Conservation (phyloP, 495 filamentous ascomycete species). For the Tuber indicum region DNA sequence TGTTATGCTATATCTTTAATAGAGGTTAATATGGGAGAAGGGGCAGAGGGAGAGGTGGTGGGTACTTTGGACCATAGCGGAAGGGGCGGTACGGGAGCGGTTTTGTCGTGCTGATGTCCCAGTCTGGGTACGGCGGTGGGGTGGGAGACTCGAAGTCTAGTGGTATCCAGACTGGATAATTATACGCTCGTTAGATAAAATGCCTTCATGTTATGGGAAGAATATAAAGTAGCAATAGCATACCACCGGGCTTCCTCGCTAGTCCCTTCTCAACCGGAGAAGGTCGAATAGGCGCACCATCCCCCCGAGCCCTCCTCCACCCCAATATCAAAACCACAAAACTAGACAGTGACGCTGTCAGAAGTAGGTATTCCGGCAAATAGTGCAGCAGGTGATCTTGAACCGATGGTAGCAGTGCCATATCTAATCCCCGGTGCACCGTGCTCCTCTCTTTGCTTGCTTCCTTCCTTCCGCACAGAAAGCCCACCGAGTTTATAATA, state of each 20-base stretch:
- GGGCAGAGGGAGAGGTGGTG: background rate
- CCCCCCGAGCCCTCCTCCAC: background rate
- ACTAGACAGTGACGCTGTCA: background rate
- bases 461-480: background rate
- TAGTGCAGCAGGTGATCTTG: background rate
- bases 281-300: background rate
- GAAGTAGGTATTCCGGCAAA: conserved; percentile 4
- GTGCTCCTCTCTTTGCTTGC: background rate
- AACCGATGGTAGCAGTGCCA: background rate
- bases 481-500: background rate
- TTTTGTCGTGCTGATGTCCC: conserved; percentile 65
- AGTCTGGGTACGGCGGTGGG: conserved; percentile 61
- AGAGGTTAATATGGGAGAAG: background rate
- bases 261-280: background rate
- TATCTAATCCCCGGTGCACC: background rate
- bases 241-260: conserved; percentile 44
- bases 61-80: conserved; percentile 61
- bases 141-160: conserved; percentile 62
- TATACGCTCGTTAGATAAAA: background rate
- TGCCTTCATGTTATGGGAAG: background rate
- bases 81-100: conserved; percentile 81
- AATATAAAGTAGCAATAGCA: background rate
- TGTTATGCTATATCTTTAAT: conserved; percentile 57
- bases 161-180: conserved; percentile 58
- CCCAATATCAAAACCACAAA: background rate